Evolutionary conservation across 352 stramenopile genomes (phyloP).

Genomic region (Phytopythium cucurbitacearum): DNA sequence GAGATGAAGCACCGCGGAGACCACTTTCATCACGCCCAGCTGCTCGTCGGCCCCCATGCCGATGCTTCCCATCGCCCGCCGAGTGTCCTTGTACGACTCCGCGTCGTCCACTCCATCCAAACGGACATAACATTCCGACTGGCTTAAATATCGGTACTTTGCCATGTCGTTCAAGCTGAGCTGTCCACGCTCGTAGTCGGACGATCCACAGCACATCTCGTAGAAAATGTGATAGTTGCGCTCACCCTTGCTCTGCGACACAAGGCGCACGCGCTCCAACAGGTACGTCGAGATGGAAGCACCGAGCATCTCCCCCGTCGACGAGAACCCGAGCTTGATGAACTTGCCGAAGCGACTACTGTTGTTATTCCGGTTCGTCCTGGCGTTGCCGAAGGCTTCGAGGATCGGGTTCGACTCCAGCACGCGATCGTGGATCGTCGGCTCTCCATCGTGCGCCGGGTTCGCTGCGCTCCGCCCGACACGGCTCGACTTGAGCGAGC

Average conservation of each 20-base stretch:
- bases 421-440: conserved; percentile 81
- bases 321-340: conserved; percentile 91
- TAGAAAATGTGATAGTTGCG: conserved; percentile 99
- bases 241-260: conserved; percentile 92
- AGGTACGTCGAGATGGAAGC: conserved; percentile 91
- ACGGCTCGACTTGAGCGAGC: conserved; percentile 2
- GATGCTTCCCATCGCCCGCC: conserved; percentile 78
- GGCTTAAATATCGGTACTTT: conserved; percentile 84
- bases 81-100: conserved; percentile 70
- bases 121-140: conserved; percentile 67
- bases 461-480: conserved; percentile 3
- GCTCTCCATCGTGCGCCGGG: conserved; percentile 15
- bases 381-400: conserved; percentile 94
- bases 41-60: conserved; percentile 77
- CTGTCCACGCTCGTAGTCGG: conserved; percentile 38
- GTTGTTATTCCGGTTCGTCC: conserved; percentile 97
- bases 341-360: conserved; percentile 96
- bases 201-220: conserved; percentile 88
- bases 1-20: conserved; percentile 84
- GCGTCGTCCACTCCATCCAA: conserved; percentile 78
- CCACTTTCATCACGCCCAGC: conserved; percentile 73
- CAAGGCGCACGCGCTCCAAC: conserved; percentile 93
- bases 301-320: conserved; percentile 71
- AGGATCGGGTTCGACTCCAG: conserved; percentile 95
- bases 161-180: conserved; percentile 41